Percentiles rank a stretch among this genome's conserved stretches.
phyloP scores from a whole-genome alignment of 2,329 filamentous ascomycete genomes.

The Aspergillus chevalieri region DNA sequence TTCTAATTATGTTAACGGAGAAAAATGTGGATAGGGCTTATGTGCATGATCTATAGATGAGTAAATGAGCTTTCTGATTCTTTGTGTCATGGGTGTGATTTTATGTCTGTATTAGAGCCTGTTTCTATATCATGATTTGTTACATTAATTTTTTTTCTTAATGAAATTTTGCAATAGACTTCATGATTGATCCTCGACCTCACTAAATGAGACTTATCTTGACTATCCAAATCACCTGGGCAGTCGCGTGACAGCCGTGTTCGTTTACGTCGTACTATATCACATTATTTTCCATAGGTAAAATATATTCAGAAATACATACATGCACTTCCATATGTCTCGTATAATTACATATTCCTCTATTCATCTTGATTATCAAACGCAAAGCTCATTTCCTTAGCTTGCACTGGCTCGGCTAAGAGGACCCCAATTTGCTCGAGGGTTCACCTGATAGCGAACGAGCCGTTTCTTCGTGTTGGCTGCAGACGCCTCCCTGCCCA shows the following conservation, averaged over 20 bases:
- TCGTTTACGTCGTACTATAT: no score
- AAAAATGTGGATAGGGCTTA: slow-evolving; percentile 1
- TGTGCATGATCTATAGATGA: background rate
- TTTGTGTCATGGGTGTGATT: slow-evolving; percentile 1
- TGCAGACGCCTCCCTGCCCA: slow-evolving; percentile 59
- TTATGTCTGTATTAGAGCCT: background rate
- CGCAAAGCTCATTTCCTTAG: no score
- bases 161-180: no score
- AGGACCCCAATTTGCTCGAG: slow-evolving; percentile 88
- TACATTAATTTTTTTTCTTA: no score
- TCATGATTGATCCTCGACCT: no score
- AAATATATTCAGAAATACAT: background rate
- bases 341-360: background rate
- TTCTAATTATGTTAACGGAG: slow-evolving; percentile 45
- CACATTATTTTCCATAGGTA: no score
- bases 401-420: slow-evolving; percentile 47
- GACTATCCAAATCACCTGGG: no score
- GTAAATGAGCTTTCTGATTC: background rate
- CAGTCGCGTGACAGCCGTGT: no score
- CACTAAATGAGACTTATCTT: no score
- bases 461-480: slow-evolving; percentile 57
- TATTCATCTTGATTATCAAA: background rate
- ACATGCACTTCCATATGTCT: background rate
- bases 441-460: slow-evolving; percentile 84
- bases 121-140: no score